Percentiles rank a stretch among this genome's conserved stretches.
Conservation (phyloP, 106 monocot genomes). For the Dactylorhiza incarnata region DNA sequence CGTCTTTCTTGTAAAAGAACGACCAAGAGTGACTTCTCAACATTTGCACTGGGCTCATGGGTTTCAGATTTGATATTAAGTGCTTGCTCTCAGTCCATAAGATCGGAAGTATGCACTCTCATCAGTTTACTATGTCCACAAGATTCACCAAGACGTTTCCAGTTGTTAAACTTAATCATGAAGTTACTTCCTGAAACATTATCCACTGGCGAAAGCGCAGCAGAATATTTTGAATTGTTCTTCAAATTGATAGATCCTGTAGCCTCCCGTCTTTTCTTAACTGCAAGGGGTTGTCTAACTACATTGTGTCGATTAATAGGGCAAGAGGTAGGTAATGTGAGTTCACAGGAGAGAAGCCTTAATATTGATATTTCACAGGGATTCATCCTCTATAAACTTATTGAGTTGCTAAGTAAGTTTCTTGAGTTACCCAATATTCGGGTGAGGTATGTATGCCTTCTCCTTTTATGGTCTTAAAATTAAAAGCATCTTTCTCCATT, state of each 20-base stretch:
- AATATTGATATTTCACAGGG: slow-evolving; percentile 97
- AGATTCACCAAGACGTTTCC: slow-evolving; percentile 64
- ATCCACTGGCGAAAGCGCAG: slow-evolving; percentile 88
- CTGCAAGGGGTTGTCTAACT: slow-evolving; percentile 69
- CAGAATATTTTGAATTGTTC: slow-evolving; percentile 95
- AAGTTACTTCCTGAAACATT: slow-evolving; percentile 63
- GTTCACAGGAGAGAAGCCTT: slow-evolving; percentile 87
- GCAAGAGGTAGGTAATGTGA: slow-evolving; percentile 65
- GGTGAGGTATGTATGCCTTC: slow-evolving; percentile 41
- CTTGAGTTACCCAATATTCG: slow-evolving; percentile 92
- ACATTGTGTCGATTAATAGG: slow-evolving; percentile 71
- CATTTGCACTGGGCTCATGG: slow-evolving; percentile 91
- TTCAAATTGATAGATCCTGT: slow-evolving; percentile 76
- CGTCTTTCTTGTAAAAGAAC: slow-evolving; percentile 49
- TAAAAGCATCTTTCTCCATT: neutral
- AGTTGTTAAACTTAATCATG: slow-evolving; percentile 81
- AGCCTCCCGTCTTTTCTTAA: slow-evolving; percentile 73
- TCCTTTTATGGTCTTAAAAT: neutral
- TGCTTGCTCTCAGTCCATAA: slow-evolving; percentile 96
- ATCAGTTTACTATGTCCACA: slow-evolving; percentile 70
- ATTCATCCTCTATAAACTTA: slow-evolving; percentile 93
- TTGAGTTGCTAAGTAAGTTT: slow-evolving; percentile 90
- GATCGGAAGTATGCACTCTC: slow-evolving; percentile 80
- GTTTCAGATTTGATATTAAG: slow-evolving; percentile 92
- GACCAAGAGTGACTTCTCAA: slow-evolving; percentile 63